phyloP scores from a whole-genome alignment of 2,329 filamentous ascomycete species.

The Cryphonectria japonica region DNA sequence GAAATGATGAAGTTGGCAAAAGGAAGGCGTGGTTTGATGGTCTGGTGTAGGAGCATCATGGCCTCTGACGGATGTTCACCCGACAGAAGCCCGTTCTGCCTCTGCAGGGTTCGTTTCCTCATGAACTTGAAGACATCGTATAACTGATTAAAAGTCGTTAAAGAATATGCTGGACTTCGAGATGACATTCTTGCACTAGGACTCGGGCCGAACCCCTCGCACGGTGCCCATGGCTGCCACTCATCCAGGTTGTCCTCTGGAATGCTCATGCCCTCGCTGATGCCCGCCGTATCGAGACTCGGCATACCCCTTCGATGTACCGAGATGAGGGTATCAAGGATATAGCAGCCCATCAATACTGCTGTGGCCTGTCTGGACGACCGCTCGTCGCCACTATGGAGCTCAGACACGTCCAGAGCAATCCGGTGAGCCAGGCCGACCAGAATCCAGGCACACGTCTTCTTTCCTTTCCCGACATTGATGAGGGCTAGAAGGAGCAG shows the following conservation, averaged over 20 bases:
- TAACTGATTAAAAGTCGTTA: conserved; percentile 49
- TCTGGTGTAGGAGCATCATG: conserved; percentile 31
- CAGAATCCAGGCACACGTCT: conserved; percentile 64
- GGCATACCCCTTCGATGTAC: conserved; percentile 53
- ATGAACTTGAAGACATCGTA: conserved; percentile 44
- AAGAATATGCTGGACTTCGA: conserved; percentile 40
- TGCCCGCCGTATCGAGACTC: conserved; percentile 52
- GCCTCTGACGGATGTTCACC: conserved; percentile 20
- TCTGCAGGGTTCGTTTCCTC: conserved; percentile 30
- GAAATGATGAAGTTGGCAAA: conserved; percentile 34
- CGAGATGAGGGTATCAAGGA: conserved; percentile 64
- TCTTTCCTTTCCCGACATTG: conserved; percentile 62
- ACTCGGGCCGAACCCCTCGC: conserved; percentile 42
- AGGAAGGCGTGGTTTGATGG: conserved; percentile 31
- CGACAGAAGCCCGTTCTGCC: conserved; percentile 17
- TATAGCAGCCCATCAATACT: conserved; percentile 58
- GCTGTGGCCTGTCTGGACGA: conserved; percentile 34
- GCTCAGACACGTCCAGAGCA: conserved; percentile 40
- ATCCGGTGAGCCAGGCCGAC: conserved; percentile 67
- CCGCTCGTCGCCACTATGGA: conserved; percentile 23
- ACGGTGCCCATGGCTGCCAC: conserved; percentile 72
- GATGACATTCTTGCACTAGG: conserved; percentile 32
- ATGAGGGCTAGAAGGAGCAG: conserved; percentile 64
- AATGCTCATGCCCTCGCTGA: conserved; percentile 49
- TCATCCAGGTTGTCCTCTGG: conserved; percentile 72